Percentiles rank a stretch among this genome's conserved stretches.
Evolutionary conservation across 495 filamentous ascomycete genomes (phyloP).

Genomic region (Friedmanniomyces endolithicus): DNA sequence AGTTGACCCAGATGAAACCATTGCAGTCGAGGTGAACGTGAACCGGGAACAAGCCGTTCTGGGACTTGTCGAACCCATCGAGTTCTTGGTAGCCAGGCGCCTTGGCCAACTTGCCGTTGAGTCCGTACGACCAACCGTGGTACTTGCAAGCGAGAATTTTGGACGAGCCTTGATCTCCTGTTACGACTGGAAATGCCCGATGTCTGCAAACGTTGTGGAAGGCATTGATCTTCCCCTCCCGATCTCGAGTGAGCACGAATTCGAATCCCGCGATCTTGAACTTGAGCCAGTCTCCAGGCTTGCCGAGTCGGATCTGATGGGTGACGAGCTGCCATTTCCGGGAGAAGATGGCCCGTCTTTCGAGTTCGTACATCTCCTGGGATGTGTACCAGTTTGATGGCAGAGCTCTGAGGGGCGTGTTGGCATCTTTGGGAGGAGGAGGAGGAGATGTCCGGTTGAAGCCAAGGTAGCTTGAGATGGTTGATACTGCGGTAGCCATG

Average conservation of each 20-base stretch:
- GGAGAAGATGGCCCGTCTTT: conserved; percentile 43
- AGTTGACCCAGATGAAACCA: conserved; percentile 42
- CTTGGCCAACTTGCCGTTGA: conserved; percentile 43
- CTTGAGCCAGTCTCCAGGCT: conserved; percentile 39
- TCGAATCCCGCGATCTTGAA: conserved; percentile 37
- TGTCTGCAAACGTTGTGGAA: conserved; percentile 51
- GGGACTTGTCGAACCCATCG: conserved; percentile 42
- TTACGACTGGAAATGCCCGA: conserved; percentile 44
- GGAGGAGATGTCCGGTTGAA: conserved; percentile 38
- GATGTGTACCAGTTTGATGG: conserved; percentile 41
- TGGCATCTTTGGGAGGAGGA: conserved; percentile 14
- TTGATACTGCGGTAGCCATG: neutral
- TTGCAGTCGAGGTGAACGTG: conserved; percentile 37
- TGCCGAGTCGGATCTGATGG: conserved; percentile 35
- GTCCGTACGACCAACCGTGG: conserved; percentile 52
- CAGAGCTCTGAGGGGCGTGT: conserved; percentile 27
- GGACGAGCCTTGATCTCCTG: conserved; percentile 36
- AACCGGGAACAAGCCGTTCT: conserved; percentile 38
- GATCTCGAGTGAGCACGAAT: conserved; percentile 40
- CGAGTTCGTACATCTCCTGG: conserved; percentile 40
- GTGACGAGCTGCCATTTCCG: conserved; percentile 43
- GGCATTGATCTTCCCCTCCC: conserved; percentile 40
- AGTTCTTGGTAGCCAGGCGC: conserved; percentile 45
- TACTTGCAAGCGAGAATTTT: conserved; percentile 46
- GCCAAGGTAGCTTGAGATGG: conserved; percentile 1